Evolutionary conservation across 495 filamentous ascomycete genomes (phyloP), one percentile per base, ranked within the genome.

Genomic region (Viridothelium virens): DNA sequence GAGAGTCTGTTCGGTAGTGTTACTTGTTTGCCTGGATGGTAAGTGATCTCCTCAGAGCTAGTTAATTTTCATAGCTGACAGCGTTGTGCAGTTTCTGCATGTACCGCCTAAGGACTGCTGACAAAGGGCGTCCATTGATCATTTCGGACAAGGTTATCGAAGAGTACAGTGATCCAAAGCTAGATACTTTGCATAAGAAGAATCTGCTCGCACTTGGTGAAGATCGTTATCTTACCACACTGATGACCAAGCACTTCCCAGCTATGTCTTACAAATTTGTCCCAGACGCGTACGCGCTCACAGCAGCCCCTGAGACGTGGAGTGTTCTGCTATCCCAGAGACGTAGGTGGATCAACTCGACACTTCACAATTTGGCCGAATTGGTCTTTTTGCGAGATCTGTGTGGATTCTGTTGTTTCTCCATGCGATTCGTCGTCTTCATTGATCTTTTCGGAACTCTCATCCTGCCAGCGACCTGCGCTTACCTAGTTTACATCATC

Each of bases 321-420:
- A 87, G 85, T 71, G 90, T 98, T 48, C 80, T 97, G 67, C 80
- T 98, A 33, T 98, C 94, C 25, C 94, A 98, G 77, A 83, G 94
- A 76, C 91, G 94, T 77, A 86, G 94, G 64, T 98, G 94, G 94
- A 98, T 98, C 78, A 98, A 98, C 77, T 97, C 93, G 2, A 98
- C 94, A 33, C 85, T 98, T 63, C 94, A 98, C 82, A 98, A 98
- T 73, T 74, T 98, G 71, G 87, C 85, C 16, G 94, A 98, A 77
- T 78, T 97, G 72, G 88, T 96, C 68, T 85, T 86, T 68, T 81
- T 98, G 47, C 85, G 90, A 71, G 90, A 98, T 70, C 86, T 98
- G 74, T 98, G 94, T 73, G 94, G 94, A 64, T 98, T 98, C 86
- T 98, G 94, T 78, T 97, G 91, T 78, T 98, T 98, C 82, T 92